These are phyloP conservation scores for Omphalea diandra DNA, from an alignment of 441 rosid species.

Conservation along the genomic window DNA sequence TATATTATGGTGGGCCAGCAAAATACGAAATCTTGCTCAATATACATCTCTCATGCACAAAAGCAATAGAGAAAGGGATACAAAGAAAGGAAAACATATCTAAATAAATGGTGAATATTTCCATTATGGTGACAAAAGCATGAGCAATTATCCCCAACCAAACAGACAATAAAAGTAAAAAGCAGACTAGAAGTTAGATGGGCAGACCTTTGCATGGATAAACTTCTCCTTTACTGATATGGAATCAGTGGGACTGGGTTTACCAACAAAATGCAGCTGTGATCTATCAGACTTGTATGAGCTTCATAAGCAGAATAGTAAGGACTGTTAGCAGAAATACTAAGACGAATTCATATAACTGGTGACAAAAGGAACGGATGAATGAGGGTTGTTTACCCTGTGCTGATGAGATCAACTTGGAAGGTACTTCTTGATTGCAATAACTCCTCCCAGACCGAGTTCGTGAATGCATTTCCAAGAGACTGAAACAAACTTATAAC, in stretches of 20 bases:
- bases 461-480: slow-evolving; percentile 88
- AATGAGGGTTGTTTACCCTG: slow-evolving; percentile 53
- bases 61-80: no score
- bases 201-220: slow-evolving; percentile 88
- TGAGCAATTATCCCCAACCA: slow-evolving; percentile 4
- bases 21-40: no score
- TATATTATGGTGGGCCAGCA: neutral
- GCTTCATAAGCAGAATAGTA: slow-evolving; percentile 42
- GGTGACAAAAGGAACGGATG: slow-evolving; percentile 10
- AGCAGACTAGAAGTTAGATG: slow-evolving; percentile 10
- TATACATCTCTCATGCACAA: no score
- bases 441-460: slow-evolving; percentile 97
- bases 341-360: slow-evolving; percentile 15
- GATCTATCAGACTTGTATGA: slow-evolving; percentile 59
- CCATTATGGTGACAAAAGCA: no score
- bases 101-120: no score
- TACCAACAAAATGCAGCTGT: slow-evolving; percentile 56
- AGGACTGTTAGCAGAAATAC: slow-evolving; percentile 26
- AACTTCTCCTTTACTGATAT: slow-evolving; percentile 96
- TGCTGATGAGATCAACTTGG: slow-evolving; percentile 61
- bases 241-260: slow-evolving; percentile 73
- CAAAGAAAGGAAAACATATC: no score
- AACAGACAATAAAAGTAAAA: slow-evolving; percentile 11
- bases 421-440: slow-evolving; percentile 81
- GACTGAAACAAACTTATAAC: slow-evolving; percentile 96